These are phyloP conservation scores for Colletotrichum sidae DNA, from an alignment of 2,329 filamentous ascomycete species.

Conservation along the genomic window DNA sequence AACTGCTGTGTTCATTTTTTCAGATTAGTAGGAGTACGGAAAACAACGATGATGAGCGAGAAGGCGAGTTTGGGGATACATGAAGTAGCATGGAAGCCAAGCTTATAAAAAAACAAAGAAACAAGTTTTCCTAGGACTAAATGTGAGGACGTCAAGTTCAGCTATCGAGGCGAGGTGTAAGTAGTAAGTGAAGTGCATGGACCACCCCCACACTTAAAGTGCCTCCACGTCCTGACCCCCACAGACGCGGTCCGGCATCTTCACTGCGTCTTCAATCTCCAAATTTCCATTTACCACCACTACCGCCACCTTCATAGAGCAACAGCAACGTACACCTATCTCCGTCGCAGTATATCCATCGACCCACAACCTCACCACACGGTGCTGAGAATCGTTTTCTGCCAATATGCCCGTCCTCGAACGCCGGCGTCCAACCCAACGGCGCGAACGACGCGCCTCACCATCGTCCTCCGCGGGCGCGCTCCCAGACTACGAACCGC, in stretches of 20 bases:
- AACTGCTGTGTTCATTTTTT: no score
- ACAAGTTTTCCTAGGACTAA: no score
- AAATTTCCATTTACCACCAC: slow-evolving; percentile 6
- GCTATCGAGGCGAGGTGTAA: no score
- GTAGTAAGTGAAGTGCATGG: slow-evolving; percentile 1
- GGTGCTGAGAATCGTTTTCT: no score
- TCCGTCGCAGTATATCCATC: no score
- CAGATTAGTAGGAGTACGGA: no score
- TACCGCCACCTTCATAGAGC: background rate
- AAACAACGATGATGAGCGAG: no score
- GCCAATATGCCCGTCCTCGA: slow-evolving; percentile 29
- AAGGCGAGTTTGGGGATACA: no score
- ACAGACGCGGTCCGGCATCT: slow-evolving; percentile 33
- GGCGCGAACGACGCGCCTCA: slow-evolving; percentile 26
- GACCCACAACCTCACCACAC: background rate
- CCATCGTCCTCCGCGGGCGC: slow-evolving; percentile 34
- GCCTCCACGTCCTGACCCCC: slow-evolving; percentile 2
- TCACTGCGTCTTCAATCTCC: slow-evolving; percentile 17
- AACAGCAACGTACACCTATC: no score
- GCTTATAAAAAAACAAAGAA: no score
- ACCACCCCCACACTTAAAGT: slow-evolving; percentile 20
- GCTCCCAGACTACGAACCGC: slow-evolving; percentile 64
- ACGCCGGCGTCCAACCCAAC: slow-evolving; percentile 27
- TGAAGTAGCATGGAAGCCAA: no score
- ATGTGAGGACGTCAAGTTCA: background rate